phyloP scores from a whole-genome alignment of 345 rosid genomes.

The Corymbia maculata region DNA sequence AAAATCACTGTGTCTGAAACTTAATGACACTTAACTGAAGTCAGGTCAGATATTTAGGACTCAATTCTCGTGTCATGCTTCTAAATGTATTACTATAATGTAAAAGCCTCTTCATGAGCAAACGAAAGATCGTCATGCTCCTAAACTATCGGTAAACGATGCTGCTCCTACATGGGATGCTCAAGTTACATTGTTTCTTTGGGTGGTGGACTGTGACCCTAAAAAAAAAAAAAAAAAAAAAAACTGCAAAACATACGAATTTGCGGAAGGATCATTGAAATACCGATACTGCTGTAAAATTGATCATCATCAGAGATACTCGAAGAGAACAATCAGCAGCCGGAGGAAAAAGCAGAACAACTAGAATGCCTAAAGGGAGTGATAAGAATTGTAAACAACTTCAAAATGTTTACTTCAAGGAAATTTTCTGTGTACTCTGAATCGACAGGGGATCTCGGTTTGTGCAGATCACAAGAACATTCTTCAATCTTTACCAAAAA shows the following conservation, averaged over 20 bases:
- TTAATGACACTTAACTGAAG: neutral
- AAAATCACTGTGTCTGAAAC: neutral
- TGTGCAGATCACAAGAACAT: neutral
- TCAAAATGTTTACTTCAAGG: neutral
- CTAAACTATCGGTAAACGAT: neutral
- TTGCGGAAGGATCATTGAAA: neutral
- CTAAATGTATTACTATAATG: neutral
- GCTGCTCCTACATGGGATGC: neutral
- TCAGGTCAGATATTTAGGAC: neutral
- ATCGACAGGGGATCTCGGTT: neutral
- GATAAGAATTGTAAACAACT: neutral
- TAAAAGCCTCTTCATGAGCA: neutral
- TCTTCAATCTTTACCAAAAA: no score
- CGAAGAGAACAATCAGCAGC: neutral
- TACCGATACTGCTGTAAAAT: neutral
- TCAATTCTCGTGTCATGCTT: neutral
- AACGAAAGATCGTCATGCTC: neutral
- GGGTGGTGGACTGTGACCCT: neutral
- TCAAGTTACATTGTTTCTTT: neutral
- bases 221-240: no score
- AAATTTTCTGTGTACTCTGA: neutral
- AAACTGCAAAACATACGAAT: neutral
- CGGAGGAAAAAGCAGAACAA: neutral
- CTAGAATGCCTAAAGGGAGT: neutral
- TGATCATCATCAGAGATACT: neutral